Conservation (phyloP, 2,329 filamentous ascomycete species). For the Lachnellula arida region DNA sequence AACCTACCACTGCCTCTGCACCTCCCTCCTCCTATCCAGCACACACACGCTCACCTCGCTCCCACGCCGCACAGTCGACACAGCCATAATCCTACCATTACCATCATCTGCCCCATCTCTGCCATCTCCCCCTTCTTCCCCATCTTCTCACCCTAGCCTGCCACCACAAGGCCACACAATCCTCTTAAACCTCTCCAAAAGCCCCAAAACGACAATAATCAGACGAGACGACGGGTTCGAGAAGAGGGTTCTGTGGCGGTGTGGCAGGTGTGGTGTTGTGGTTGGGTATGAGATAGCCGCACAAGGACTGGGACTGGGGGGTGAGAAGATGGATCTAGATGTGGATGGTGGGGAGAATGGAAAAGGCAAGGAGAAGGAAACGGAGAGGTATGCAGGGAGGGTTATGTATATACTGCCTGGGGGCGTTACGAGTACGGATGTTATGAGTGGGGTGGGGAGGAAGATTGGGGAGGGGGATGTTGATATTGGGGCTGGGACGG, state of each 20-base stretch:
- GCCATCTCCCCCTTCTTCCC: conserved; percentile 26
- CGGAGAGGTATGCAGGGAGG: conserved; percentile 33
- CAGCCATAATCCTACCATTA: conserved; percentile 55
- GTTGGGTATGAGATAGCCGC: conserved; percentile 56
- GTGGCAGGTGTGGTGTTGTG: conserved; percentile 54
- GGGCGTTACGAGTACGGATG: conserved; percentile 52
- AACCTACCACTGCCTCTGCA: conserved; percentile 63
- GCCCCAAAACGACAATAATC: conserved; percentile 47
- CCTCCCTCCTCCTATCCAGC: conserved; percentile 57
- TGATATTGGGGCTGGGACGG: conserved; percentile 20
- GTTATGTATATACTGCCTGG: conserved; percentile 58
- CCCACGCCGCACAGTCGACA: conserved; percentile 49
- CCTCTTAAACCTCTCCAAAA: conserved; percentile 43
- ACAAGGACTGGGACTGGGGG: conserved; percentile 2
- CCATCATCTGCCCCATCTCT: too few species aligned
- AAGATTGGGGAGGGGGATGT: conserved; percentile 32
- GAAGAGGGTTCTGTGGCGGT: conserved; percentile 55
- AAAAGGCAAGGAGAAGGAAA: conserved; percentile 10
- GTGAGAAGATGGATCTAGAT: conserved; percentile 18
- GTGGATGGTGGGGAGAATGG: conserved; percentile 6
- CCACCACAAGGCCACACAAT: conserved; percentile 38
- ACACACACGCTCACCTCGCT: conserved; percentile 48
- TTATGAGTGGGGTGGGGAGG: conserved; percentile 42
- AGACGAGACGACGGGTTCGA: conserved; percentile 61
- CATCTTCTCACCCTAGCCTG: background rate